Evolutionary conservation across 2,329 filamentous ascomycete species (phyloP).

Genomic region (Aspergillus pseudoglaucus): DNA sequence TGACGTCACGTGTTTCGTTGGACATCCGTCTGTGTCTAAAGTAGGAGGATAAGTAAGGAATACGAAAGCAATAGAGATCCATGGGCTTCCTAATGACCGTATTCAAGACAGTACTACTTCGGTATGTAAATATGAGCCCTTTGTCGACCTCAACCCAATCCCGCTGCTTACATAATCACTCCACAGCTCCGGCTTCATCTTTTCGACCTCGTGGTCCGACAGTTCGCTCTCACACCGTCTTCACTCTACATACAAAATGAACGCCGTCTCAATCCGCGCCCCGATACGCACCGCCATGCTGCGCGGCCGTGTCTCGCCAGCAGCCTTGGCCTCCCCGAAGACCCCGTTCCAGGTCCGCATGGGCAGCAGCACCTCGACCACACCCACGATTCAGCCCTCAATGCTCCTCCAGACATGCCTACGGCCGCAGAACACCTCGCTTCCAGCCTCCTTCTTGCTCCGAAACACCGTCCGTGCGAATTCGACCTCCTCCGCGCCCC

Average conservation of each 20-base stretch:
- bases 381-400: not conserved
- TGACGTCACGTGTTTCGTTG: not conserved
- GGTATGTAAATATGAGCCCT: not conserved
- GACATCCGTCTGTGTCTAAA: no score
- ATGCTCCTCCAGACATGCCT: constrained; percentile 9
- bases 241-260: constrained; percentile 13
- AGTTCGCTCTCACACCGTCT: not conserved
- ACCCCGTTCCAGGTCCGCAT: constrained; percentile 18
- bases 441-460: constrained; percentile 4
- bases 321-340: constrained; percentile 14
- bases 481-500: constrained; percentile 24
- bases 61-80: not conserved
- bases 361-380: constrained; percentile 15
- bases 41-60: not conserved
- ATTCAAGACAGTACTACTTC: not conserved
- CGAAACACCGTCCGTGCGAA: constrained; percentile 17
- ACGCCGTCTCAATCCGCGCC: constrained; percentile 20
- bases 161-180: not conserved
- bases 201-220: not conserved
- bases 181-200: not conserved
- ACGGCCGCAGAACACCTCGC: constrained; percentile 6
- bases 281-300: constrained; percentile 30
- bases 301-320: constrained; percentile 20
- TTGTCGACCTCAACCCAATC: no score
- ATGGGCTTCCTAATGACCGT: no score